Base-by-base conservation (phyloP, 2,329 filamentous ascomycete species). In the Paraphaeosphaeria sporulosa region DNA sequence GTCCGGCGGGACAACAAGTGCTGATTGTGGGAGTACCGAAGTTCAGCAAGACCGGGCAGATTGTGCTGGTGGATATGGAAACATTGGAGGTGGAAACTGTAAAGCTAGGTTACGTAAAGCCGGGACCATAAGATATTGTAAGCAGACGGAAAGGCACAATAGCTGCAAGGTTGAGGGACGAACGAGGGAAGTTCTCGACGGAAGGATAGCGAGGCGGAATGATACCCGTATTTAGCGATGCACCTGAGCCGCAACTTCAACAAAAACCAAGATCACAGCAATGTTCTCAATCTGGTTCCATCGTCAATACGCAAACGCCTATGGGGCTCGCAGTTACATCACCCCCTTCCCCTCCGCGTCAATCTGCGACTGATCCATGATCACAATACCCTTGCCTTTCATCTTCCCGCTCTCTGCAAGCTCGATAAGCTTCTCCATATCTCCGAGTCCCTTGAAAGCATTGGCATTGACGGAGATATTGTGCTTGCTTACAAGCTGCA, bases 51-150 rank as follows among this genome's bases (percentile, higher is more conserved):
- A 93, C 90, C 0, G 90, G 89, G 19, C 89, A 96, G 79, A 71
- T 99, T 23, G 88, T 97, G 0, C 72, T 99, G 54, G 81, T 99
- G 12, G 94, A 99, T 79, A 83, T 88, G 48, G 94, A 98, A 78
- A 96, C 91, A 1, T 78, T 97, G 61, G 91, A 94, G 49, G 89
- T 91, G 0, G 89, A 93, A 66, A 82, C 86, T 51, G 82, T 97
- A 32, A 60, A 68, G 32, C 10, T 76, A 21, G 67, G 59, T 15
- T 48, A 71, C 52, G 66, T 67, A 54, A 57, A 50, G 59, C 68
- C 65, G 44, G 53, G 32, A 4, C 42, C 42, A 10, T 64, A 51
- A 57, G 21, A 34, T 17, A 13, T 25, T 34, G 19, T 19, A 9
- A 17, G 17, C 23, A 27, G 7, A 50, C 25, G 23, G 15, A 17